These are phyloP conservation scores for Gossypium bickii DNA, from an alignment of 345 rosid genomes.

Conservation along the genomic window DNA sequence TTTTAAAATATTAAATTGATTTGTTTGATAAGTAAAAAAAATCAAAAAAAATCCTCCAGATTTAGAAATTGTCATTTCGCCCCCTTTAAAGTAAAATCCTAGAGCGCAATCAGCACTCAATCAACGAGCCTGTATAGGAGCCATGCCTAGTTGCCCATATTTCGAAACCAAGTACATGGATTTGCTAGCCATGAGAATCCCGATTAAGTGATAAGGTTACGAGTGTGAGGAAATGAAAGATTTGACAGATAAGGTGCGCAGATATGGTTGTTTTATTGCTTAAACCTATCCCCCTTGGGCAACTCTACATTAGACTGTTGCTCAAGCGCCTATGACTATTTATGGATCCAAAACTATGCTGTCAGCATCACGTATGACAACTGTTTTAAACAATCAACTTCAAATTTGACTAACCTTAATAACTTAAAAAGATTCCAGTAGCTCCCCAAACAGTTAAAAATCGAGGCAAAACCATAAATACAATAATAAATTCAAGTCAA, in stretches of 20 bases:
- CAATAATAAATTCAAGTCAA: conserved; percentile 17
- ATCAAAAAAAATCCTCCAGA: too few relatives aligned
- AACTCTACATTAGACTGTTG: not conserved
- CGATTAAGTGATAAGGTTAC: not conserved
- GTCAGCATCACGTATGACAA: not conserved
- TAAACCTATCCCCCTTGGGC: not conserved
- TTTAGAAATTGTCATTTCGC: too few relatives aligned
- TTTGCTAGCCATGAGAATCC: not conserved
- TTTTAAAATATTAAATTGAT: too few relatives aligned
- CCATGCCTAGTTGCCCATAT: not conserved
- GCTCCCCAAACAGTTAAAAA: conserved; percentile 19
- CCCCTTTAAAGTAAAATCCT: too few relatives aligned
- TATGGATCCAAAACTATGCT: not conserved
- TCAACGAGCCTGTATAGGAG: not conserved
- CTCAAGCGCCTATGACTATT: not conserved
- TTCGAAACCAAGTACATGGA: not conserved
- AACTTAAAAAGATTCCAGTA: conserved; percentile 14
- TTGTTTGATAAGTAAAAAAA: too few relatives aligned
- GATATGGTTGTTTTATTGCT: not conserved
- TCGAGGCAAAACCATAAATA: conserved; percentile 15
- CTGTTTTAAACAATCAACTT: conserved; percentile 1
- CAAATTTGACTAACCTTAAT: conserved; percentile 22
- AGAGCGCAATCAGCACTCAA: not conserved
- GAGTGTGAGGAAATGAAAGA: not conserved
- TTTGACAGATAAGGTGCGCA: not conserved